Evolutionary conservation across 768 basidiomycete genomes (phyloP).

Genomic region (Collybia nuda): DNA sequence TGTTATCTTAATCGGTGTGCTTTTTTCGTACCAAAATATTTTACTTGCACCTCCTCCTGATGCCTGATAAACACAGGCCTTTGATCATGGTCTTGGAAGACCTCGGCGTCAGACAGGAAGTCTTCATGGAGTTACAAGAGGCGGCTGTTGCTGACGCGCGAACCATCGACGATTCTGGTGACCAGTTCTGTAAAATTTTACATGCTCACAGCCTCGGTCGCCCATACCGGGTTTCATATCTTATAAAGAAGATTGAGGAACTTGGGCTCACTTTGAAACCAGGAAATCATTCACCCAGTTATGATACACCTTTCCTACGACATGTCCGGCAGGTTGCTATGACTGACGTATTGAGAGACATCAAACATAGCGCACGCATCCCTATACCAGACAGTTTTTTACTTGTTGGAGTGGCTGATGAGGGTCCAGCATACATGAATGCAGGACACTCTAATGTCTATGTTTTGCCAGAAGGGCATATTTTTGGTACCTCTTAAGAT

Average conservation of each 20-base stretch:
- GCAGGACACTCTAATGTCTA: conserved; percentile 55
- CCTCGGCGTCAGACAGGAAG: conserved; percentile 56
- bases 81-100: conserved; percentile 81
- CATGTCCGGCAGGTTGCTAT: conserved; percentile 60
- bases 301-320: conserved; percentile 58
- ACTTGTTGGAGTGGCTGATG: conserved; percentile 82
- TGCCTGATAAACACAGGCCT: conserved; percentile 39
- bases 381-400: conserved; percentile 65
- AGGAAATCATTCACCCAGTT: conserved; percentile 25
- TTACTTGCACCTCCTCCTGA: background rate
- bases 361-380: conserved; percentile 78
- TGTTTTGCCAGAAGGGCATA: conserved; percentile 51
- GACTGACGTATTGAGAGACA: conserved; percentile 64
- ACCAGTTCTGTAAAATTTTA: conserved; percentile 48
- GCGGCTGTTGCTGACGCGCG: conserved; percentile 53
- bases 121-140: conserved; percentile 64
- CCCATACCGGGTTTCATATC: conserved; percentile 46
- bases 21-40: background rate
- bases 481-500: conserved; percentile 54
- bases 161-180: conserved; percentile 59
- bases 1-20: conserved; percentile 74
- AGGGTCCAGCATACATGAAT: conserved; percentile 63
- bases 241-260: conserved; percentile 49
- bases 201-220: conserved; percentile 43
- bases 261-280: conserved; percentile 48